Conservation (phyloP, 2,329 filamentous ascomycete species). For the Furcasterigmium sp. region DNA sequence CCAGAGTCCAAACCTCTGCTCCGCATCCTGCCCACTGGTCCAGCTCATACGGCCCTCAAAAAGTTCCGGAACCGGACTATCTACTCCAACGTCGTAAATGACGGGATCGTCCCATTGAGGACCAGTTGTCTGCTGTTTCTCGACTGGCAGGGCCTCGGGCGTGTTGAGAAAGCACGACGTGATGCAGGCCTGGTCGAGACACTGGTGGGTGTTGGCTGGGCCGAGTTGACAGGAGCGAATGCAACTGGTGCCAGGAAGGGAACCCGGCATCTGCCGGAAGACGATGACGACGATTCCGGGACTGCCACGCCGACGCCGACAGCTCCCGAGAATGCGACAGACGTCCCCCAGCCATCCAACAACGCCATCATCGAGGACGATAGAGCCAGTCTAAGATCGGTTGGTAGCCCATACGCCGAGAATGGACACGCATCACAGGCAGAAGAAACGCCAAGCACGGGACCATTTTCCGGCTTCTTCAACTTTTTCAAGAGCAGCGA, state of each 20-base stretch:
- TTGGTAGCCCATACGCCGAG: conserved; percentile 14
- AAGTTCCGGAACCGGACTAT: conserved; percentile 88
- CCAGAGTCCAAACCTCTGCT: conserved; percentile 84
- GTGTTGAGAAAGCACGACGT: conserved; percentile 88
- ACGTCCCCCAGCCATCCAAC: conserved; percentile 66
- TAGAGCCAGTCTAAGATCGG: conserved; percentile 47
- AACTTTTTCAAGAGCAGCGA: conserved; percentile 66
- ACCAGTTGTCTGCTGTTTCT: conserved; percentile 96
- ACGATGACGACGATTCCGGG: conserved; percentile 14
- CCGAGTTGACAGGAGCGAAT: conserved; percentile 76
- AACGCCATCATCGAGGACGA: conserved; percentile 66
- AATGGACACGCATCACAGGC: conserved; percentile 18
- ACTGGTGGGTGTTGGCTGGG: conserved; percentile 90
- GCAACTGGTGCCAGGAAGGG: conserved; percentile 38
- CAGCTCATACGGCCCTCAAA: conserved; percentile 79
- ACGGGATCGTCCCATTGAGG: conserved; percentile 89
- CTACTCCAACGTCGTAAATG: conserved; percentile 96
- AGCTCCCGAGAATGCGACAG: conserved; percentile 32
- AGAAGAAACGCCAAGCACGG: conserved; percentile 25
- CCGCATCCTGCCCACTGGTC: conserved; percentile 83
- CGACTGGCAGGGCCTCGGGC: conserved; percentile 90
- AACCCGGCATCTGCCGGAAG: conserved; percentile 34
- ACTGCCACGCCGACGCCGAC: conserved; percentile 7
- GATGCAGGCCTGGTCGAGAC: conserved; percentile 92
- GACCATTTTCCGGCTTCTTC: conserved; percentile 59